Evolutionary conservation across 108 stramenopile genomes (phyloP).

Genomic region (Nannochloropsis granulata): DNA sequence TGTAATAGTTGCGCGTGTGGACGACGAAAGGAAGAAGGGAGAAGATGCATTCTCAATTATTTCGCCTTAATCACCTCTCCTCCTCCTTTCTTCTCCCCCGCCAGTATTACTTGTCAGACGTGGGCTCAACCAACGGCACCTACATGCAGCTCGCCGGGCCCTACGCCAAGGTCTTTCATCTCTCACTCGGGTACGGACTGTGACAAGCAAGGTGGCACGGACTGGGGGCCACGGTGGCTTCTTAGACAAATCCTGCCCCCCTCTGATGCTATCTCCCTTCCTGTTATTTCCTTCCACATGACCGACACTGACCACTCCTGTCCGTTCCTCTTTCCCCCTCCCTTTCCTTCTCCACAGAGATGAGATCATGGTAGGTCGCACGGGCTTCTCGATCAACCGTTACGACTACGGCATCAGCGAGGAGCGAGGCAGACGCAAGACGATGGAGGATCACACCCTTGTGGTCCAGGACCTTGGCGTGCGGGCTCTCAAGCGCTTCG

Average conservation of each 20-base stretch:
- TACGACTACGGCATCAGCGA: constrained; percentile 92
- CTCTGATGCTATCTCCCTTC: no score
- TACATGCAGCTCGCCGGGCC: constrained; percentile 34
- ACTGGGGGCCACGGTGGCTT: no score
- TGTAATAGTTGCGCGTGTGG: no score
- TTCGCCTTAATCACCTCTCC: no score
- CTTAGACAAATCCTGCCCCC: no score
- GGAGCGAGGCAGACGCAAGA: constrained; percentile 71
- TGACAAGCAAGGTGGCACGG: no score
- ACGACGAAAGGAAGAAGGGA: neutral
- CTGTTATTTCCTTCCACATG: no score
- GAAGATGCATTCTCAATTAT: no score
- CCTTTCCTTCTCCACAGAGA: constrained; percentile 4
- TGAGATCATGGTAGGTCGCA: constrained; percentile 88
- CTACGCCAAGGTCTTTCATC: constrained; percentile 1
- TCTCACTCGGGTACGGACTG: neutral
- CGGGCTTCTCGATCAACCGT: constrained; percentile 89
- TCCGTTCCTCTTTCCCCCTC: neutral
- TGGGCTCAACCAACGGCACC: constrained; percentile 39
- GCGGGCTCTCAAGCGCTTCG: neutral
- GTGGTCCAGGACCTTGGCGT: constrained; percentile 22
- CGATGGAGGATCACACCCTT: constrained; percentile 63
- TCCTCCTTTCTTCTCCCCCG: neutral
- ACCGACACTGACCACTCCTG: neutral
- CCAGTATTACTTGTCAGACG: constrained; percentile 43